phyloP scores from a whole-genome alignment of 495 filamentous ascomycete genomes.

The Melanomma pulvis-pyrius region DNA sequence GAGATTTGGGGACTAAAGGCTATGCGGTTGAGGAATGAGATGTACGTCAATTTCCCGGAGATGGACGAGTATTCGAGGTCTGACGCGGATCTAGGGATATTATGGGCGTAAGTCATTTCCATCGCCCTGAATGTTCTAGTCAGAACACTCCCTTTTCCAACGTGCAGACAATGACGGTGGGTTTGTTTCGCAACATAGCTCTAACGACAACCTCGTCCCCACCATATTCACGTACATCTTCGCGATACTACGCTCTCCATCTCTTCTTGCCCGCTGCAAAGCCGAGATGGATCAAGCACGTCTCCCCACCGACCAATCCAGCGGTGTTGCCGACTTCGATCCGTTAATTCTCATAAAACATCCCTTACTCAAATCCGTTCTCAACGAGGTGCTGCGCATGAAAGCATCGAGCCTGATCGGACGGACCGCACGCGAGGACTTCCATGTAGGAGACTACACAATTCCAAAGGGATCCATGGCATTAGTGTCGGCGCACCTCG shows the following conservation, averaged over 20 bases:
- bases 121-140: background rate
- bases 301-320: background rate
- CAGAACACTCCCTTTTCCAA: background rate
- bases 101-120: slow-evolving; percentile 4
- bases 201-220: slow-evolving; percentile 2
- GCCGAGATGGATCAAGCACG: slow-evolving; percentile 4
- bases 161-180: background rate
- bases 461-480: background rate
- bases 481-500: background rate
- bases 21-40: background rate
- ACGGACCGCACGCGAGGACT: background rate
- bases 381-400: background rate
- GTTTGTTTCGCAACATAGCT: background rate
- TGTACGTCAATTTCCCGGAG: background rate
- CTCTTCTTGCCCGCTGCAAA: background rate
- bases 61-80: background rate
- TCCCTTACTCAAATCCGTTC: slow-evolving; percentile 1
- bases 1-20: slow-evolving; percentile 1
- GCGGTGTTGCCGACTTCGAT: background rate
- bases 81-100: background rate
- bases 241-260: background rate
- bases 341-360: background rate
- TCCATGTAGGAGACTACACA: background rate
- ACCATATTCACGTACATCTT: background rate
- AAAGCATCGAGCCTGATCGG: slow-evolving; percentile 1